A percentile compares a stretch with the other conserved stretches of the same genome.
These are phyloP conservation scores for Syncephalastrum racemosum DNA, from an alignment of 371 early-diverging fungal species.

Conservation along the genomic window DNA sequence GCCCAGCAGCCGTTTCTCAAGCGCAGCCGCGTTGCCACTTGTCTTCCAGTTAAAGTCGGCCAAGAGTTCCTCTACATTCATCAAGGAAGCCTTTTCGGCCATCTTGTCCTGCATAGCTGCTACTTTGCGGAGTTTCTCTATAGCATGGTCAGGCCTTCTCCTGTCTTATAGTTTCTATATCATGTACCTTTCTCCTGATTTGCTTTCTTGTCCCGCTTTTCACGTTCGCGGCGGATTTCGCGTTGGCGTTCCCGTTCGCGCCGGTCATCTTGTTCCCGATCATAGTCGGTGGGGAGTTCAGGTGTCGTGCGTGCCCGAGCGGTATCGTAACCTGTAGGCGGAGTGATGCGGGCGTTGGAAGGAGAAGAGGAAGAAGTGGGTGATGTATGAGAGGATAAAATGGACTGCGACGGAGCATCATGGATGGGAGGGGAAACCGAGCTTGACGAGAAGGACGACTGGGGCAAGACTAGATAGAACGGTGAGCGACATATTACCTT, in stretches of 20 bases:
- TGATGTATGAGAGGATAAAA: not conserved
- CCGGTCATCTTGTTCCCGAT: constrained; percentile 26
- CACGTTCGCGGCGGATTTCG: constrained; percentile 37
- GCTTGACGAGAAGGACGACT: too few species aligned
- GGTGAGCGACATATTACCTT: too few species aligned
- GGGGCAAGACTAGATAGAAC: too few species aligned
- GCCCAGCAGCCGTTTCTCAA: constrained; percentile 61
- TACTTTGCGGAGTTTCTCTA: constrained; percentile 34
- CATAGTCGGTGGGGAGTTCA: not conserved
- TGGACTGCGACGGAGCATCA: not conserved
- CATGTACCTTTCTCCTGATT: constrained; percentile 28
- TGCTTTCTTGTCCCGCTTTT: constrained; percentile 38
- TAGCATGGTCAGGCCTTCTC: not conserved
- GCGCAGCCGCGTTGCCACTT: constrained; percentile 71
- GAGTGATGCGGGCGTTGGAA: not conserved
- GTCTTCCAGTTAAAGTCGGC: constrained; percentile 77
- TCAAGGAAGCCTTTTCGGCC: constrained; percentile 51
- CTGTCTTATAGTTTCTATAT: not conserved
- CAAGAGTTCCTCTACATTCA: constrained; percentile 64
- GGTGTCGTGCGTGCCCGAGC: not conserved
- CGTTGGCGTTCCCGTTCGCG: constrained; percentile 34
- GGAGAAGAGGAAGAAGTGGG: not conserved
- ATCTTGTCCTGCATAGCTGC: constrained; percentile 46
- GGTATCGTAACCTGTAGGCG: too few species aligned
- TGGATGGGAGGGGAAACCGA: not conserved